Evolutionary conservation across 208 protist genomes (phyloP).

Genomic region (Naegleria fowleri): DNA sequence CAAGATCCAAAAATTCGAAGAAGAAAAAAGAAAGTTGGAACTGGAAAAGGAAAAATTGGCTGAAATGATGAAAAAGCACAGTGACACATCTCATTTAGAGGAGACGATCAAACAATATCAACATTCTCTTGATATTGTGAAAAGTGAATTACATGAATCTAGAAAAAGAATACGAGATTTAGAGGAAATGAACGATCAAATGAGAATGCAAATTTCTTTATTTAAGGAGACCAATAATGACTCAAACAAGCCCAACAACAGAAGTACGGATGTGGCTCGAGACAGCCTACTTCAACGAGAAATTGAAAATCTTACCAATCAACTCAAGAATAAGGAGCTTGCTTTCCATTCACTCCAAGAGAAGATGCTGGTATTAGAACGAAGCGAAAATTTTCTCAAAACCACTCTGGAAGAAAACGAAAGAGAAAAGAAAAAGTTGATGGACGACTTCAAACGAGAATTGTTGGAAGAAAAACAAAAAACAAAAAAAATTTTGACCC

Average conservation of each 20-base stretch:
- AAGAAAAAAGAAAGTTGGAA: background rate
- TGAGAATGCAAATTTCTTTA: background rate
- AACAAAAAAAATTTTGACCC: background rate
- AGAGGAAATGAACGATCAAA: background rate
- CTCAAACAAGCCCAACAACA: background rate
- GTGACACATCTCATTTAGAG: background rate
- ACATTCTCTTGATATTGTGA: background rate
- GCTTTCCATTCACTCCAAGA: background rate
- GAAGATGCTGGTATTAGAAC: background rate
- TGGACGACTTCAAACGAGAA: background rate
- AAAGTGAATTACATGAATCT: background rate
- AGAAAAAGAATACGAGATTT: background rate
- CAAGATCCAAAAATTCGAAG: background rate
- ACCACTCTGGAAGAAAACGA: background rate
- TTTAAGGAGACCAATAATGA: background rate
- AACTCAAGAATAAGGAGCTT: background rate
- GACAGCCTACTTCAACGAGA: background rate
- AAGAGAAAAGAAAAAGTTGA: background rate
- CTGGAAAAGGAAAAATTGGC: background rate
- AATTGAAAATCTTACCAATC: background rate
- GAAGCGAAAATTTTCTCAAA: background rate
- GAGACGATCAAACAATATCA: background rate
- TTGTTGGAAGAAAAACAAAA: background rate
- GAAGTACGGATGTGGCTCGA: background rate
- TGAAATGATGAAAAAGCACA: background rate